A percentile compares a stretch with the other conserved stretches of the same genome.
phyloP scores from a whole-genome alignment of 208 protist genomes.

The Wallacemonas sp. region DNA sequence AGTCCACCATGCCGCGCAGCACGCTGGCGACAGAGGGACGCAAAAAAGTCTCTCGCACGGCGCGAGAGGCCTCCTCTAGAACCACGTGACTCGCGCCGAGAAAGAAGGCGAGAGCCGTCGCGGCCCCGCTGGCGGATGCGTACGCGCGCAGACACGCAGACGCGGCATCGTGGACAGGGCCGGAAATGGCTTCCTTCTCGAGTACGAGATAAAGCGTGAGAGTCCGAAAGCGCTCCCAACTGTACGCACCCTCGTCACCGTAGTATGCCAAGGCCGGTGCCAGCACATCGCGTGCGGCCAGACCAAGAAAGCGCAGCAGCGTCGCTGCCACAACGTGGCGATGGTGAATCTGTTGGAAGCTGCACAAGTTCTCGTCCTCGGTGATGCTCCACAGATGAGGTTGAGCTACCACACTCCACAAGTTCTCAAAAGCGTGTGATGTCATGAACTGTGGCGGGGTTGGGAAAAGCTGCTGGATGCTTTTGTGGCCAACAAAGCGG shows the following conservation, averaged over 20 bases:
- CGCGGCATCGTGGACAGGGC: conserved; percentile 61
- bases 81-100: conserved; percentile 46
- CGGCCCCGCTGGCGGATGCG: conserved; percentile 30
- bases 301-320: conserved; percentile 61
- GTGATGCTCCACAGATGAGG: conserved; percentile 85
- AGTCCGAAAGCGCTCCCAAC: conserved; percentile 48
- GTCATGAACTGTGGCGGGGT: conserved; percentile 50
- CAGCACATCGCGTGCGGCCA: conserved; percentile 39
- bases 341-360: conserved; percentile 75
- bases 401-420: conserved; percentile 75
- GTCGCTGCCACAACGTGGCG: conserved; percentile 72
- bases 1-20: conserved; percentile 56
- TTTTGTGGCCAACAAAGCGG: neutral
- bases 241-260: conserved; percentile 14
- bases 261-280: neutral
- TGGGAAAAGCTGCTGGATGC: conserved; percentile 4
- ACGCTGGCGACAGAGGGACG: conserved; percentile 64
- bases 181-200: conserved; percentile 73
- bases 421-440: conserved; percentile 68
- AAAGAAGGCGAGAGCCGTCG: conserved; percentile 54
- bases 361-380: conserved; percentile 73
- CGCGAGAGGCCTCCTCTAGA: conserved; percentile 76
- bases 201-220: conserved; percentile 84
- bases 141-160: conserved; percentile 50
- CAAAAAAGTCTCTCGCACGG: conserved; percentile 61